Percentiles rank a stretch among this genome's conserved stretches.
Conservation (phyloP, 768 basidiomycete genomes). For the Tricholoma sp. region DNA sequence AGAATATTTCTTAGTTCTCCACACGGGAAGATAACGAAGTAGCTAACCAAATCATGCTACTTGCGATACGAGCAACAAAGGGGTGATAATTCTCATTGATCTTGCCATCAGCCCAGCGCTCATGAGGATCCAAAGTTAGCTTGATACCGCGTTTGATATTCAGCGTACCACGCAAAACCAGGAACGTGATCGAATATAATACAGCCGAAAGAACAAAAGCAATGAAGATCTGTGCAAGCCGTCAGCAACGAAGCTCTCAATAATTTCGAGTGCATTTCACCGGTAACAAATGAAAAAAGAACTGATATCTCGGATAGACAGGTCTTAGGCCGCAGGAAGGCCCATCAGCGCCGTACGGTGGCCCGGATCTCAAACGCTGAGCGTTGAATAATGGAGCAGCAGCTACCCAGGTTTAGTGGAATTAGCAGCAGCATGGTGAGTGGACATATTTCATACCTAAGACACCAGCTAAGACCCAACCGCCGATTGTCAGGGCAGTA, state of each 20-base stretch:
- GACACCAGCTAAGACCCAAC: constrained; percentile 48
- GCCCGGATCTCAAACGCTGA: constrained; percentile 13
- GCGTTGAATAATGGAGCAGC: constrained; percentile 30
- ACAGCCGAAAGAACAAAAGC: constrained; percentile 49
- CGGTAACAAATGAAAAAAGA: constrained; percentile 57
- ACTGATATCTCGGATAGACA: constrained; percentile 35
- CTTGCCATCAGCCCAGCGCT: constrained; percentile 33
- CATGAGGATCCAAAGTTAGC: constrained; percentile 42
- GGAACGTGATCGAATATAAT: constrained; percentile 59
- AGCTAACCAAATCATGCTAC: constrained; percentile 67
- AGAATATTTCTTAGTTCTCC: constrained; percentile 4
- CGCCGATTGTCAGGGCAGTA: constrained; percentile 34
- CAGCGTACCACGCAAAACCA: constrained; percentile 56
- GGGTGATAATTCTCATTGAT: constrained; percentile 47
- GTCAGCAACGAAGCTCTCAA: not conserved
- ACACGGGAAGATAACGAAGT: not conserved
- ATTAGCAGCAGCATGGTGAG: not conserved
- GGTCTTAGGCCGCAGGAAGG: constrained; percentile 48
- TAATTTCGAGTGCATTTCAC: constrained; percentile 29
- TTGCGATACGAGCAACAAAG: constrained; percentile 57
- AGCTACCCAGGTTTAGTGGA: constrained; percentile 16
- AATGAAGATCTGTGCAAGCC: constrained; percentile 45
- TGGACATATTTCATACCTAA: constrained; percentile 37
- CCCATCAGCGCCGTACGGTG: constrained; percentile 48
- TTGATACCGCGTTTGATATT: constrained; percentile 46